Evolutionary conservation across 2,329 filamentous ascomycete genomes (phyloP).

Genomic region (Aspergillus pseudoviridinutans): DNA sequence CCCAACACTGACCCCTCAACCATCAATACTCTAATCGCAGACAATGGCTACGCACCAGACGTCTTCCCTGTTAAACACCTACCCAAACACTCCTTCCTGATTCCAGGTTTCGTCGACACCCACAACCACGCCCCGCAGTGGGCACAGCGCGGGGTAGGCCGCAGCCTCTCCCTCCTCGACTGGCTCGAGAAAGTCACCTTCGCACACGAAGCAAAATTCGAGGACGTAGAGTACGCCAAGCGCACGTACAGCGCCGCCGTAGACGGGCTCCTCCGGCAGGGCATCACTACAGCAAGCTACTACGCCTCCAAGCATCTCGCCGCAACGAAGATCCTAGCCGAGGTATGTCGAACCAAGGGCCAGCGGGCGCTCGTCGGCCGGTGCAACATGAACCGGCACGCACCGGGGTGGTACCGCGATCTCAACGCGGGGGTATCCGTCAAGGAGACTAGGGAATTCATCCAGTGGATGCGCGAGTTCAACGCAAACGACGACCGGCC

Average conservation of each 20-base stretch:
- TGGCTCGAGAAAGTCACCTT: slow-evolving; percentile 65
- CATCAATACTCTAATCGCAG: slow-evolving; percentile 22
- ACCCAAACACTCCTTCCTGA: slow-evolving; percentile 26
- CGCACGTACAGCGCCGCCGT: slow-evolving; percentile 52
- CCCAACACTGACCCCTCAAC: slow-evolving; percentile 14
- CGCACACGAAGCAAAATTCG: slow-evolving; percentile 59
- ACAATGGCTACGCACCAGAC: slow-evolving; percentile 22
- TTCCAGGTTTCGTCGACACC: slow-evolving; percentile 53
- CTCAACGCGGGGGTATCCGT: slow-evolving; percentile 46
- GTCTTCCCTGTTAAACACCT: slow-evolving; percentile 27
- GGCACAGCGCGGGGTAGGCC: slow-evolving; percentile 44
- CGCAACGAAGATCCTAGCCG: slow-evolving; percentile 30
- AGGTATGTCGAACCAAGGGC: slow-evolving; percentile 28
- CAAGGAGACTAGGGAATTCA: slow-evolving; percentile 47
- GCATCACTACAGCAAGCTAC: slow-evolving; percentile 36
- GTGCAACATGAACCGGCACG: slow-evolving; percentile 37
- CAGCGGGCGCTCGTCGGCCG: slow-evolving; percentile 36
- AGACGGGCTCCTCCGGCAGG: slow-evolving; percentile 55
- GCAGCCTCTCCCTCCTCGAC: slow-evolving; percentile 46
- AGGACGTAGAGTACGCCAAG: slow-evolving; percentile 51
- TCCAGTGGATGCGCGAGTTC: slow-evolving; percentile 46
- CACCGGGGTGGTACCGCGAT: slow-evolving; percentile 53
- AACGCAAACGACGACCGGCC: slow-evolving; percentile 34
- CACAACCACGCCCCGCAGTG: slow-evolving; percentile 64
- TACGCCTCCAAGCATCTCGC: slow-evolving; percentile 31